Evolutionary conservation across 441 rosid species (phyloP), one percentile per base, ranked within the genome.

Genomic region (Viola pubescens): DNA sequence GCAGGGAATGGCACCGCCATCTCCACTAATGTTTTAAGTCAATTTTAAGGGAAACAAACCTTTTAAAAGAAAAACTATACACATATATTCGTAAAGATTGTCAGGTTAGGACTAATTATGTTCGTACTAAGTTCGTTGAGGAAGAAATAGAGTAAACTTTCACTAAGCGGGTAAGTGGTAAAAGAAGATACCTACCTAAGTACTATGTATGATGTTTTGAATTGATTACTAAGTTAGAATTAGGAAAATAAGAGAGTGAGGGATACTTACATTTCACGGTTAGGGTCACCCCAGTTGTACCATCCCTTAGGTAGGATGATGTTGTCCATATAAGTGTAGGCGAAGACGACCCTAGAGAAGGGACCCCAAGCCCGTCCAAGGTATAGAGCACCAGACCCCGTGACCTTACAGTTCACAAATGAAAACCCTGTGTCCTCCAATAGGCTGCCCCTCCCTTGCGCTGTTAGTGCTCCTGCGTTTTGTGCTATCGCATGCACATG

Each of bases 331-430:
- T 86, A 84, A 6, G 98, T 94, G 71, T 83, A 89, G 37, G 99
- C 99, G 69, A 94, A 94, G 62, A 94, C 80, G 1, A 90, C 99
- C 53, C 99, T 77, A 4, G 99, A 94, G 73, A 94, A 94, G 26
- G 99, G 94, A 39, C 99, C 97, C 99, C 99, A 94, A 2, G 99
- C 97, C 69, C 99, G 79, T 3, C 99, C 99, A 3, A 94, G 83
- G 64, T 79, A 94, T 5, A 94, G 81, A 0, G 87, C 97, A 7
- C 99, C 99, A 0, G 99, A 90, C 4, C 99, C 99, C 63, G 99
- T 94, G 76, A 94, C 96, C 74, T 86, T 88, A 62, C 99, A 90
- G 68, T 86, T 83, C 37, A 94, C 86, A 48, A 94, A 94, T 2
- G 99, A 94, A 86, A 94, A 94, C 10, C 97, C 98, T 4, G 99